Evolutionary conservation across 2,329 filamentous ascomycete species (phyloP).

Genomic region (Pezicula neosporulosa): DNA sequence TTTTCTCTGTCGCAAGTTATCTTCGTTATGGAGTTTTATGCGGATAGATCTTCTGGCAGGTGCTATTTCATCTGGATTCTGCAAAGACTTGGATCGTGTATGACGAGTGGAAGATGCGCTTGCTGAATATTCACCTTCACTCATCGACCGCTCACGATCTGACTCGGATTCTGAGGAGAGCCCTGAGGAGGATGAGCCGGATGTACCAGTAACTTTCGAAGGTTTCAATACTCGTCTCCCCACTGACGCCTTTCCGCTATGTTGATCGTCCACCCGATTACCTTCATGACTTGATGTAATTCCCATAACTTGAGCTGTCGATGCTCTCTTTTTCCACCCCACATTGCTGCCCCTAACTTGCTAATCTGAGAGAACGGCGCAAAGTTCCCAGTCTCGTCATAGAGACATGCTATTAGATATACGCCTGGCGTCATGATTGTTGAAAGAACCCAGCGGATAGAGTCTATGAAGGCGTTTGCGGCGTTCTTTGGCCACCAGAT

Average conservation of each 20-base stretch:
- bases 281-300: conserved; percentile 20
- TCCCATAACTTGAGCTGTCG: conserved; percentile 28
- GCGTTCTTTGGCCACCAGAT: conserved; percentile 63
- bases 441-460: conserved; percentile 74
- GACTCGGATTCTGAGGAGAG: conserved; percentile 63
- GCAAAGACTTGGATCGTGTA: conserved; percentile 59
- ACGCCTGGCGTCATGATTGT: conserved; percentile 76
- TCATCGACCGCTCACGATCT: conserved; percentile 39
- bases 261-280: conserved; percentile 6
- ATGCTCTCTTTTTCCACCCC: conserved; percentile 26
- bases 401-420: conserved; percentile 80
- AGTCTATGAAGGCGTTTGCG: conserved; percentile 68
- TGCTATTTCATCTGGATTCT: conserved; percentile 59
- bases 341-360: conserved; percentile 51
- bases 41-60: conserved; percentile 77
- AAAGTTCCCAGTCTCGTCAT: conserved; percentile 75
- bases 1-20: conserved; percentile 69
- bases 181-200: conserved; percentile 53
- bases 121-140: conserved; percentile 14
- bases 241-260: conserved; percentile 12
- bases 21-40: conserved; percentile 85
- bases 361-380: conserved; percentile 72
- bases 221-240: conserved; percentile 14
- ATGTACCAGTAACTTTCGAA: conserved; percentile 13
- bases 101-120: conserved; percentile 38